phyloP scores from a whole-genome alignment of 148 eudicot genomes.

The Fagopyrum tataricum region DNA sequence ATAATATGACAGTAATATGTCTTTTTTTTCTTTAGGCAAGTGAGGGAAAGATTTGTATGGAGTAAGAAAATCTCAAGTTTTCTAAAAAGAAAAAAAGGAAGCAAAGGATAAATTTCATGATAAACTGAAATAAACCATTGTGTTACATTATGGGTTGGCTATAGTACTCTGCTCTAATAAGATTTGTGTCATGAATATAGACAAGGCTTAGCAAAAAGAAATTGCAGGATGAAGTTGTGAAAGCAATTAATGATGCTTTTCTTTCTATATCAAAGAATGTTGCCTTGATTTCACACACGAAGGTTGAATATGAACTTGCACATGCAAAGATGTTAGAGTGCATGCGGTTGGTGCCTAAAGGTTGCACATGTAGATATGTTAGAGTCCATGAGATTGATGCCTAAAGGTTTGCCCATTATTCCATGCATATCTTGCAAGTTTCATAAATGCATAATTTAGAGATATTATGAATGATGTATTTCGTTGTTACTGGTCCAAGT shows the following conservation, averaged over 20 bases:
- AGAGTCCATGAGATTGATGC: too few relatives aligned
- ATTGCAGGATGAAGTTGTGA: slow-evolving; percentile 53
- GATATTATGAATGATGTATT: background rate
- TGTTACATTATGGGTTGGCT: background rate
- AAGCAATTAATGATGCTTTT: slow-evolving; percentile 43
- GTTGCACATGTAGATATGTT: too few relatives aligned
- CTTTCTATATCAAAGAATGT: slow-evolving; percentile 66
- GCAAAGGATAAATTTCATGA: slow-evolving; percentile 50
- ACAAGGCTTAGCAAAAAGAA: slow-evolving; percentile 49
- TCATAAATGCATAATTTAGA: background rate
- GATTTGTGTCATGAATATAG: slow-evolving; percentile 29
- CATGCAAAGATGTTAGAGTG: slow-evolving; percentile 50
- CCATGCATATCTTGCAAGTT: background rate
- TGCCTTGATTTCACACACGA: slow-evolving; percentile 39
- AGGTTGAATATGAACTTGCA: slow-evolving; percentile 47
- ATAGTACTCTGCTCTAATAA: background rate
- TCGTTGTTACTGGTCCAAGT: background rate
- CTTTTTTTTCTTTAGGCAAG: slow-evolving; percentile 31
- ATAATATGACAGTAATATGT: background rate
- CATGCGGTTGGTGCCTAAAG: too few relatives aligned
- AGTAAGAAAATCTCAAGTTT: slow-evolving; percentile 35
- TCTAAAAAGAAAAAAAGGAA: slow-evolving; percentile 52
- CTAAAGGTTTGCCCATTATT: slow-evolving; percentile 42
- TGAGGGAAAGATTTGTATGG: slow-evolving; percentile 83
- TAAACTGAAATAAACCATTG: background rate